Evolutionary conservation across 2,329 filamentous ascomycete species (phyloP).

Genomic region (Ophiobolus disseminans): DNA sequence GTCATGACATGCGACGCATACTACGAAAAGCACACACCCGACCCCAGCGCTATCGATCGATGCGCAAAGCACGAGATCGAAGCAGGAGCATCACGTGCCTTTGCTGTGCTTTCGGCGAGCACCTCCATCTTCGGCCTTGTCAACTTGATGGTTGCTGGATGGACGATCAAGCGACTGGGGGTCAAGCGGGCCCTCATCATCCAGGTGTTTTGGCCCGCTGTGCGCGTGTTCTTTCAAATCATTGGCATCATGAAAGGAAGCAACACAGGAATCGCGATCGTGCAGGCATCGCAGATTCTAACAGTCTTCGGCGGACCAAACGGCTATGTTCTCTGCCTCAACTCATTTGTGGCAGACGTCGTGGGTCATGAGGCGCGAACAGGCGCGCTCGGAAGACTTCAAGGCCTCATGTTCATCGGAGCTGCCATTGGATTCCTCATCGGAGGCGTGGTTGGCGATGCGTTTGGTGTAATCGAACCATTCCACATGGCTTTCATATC

Average conservation of each 20-base stretch:
- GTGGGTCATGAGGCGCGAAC: constrained; percentile 67
- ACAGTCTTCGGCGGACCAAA: constrained; percentile 72
- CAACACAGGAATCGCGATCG: constrained; percentile 68
- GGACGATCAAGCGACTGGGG: constrained; percentile 70
- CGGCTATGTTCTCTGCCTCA: constrained; percentile 73
- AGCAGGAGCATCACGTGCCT: constrained; percentile 67
- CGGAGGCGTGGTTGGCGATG: constrained; percentile 70
- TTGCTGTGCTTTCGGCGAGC: constrained; percentile 70
- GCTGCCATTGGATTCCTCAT: constrained; percentile 69
- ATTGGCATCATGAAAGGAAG: constrained; percentile 69
- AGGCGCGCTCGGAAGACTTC: constrained; percentile 68
- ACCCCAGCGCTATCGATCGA: constrained; percentile 56
- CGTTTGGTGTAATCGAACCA: constrained; percentile 67
- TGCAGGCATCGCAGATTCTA: constrained; percentile 72
- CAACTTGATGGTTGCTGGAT: constrained; percentile 72
- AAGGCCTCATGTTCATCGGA: constrained; percentile 72
- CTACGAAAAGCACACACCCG: constrained; percentile 63
- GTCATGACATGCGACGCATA: constrained; percentile 76
- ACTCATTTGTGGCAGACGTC: constrained; percentile 72
- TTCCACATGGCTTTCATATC: constrained; percentile 69
- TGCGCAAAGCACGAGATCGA: constrained; percentile 69
- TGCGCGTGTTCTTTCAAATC: constrained; percentile 69
- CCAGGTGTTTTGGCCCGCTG: constrained; percentile 69
- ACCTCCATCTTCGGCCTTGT: constrained; percentile 72
- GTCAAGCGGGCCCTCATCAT: constrained; percentile 67